phyloP scores from a whole-genome alignment of 257 asterid species.

The Primulina tabacum region DNA sequence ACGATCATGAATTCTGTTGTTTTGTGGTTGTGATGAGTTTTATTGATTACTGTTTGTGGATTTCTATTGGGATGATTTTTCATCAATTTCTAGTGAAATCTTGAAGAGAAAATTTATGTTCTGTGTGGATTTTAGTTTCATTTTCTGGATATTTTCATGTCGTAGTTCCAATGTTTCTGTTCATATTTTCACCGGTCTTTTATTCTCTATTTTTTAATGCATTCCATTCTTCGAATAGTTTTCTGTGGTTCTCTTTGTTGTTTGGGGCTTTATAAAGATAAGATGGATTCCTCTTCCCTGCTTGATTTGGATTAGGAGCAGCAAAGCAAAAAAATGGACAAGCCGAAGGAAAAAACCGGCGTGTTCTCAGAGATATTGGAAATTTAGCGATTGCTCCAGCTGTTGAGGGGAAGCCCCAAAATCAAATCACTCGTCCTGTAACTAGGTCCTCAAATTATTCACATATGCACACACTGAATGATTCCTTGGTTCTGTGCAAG shows the following conservation, averaged over 20 bases:
- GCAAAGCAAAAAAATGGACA: slow-evolving; percentile 48
- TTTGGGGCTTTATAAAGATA: neutral
- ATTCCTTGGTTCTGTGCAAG: neutral
- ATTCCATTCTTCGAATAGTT: no score
- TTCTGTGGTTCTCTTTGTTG: neutral
- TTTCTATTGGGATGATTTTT: no score
- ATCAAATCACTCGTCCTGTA: slow-evolving; percentile 38
- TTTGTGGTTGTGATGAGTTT: no score
- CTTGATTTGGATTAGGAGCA: slow-evolving; percentile 24
- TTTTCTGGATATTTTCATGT: no score
- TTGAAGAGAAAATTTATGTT: neutral
- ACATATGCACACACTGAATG: no score
- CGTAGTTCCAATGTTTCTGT: no score
- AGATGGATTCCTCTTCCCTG: neutral
- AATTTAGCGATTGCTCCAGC: slow-evolving; percentile 45
- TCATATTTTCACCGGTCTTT: no score
- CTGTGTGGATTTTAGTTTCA: no score
- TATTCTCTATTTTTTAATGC: no score
- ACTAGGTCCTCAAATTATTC: slow-evolving; percentile 30
- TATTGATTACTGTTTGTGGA: neutral
- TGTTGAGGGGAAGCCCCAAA: slow-evolving; percentile 41
- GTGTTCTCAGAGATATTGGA: slow-evolving; percentile 73
- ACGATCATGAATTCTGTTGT: neutral
- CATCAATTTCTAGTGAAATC: neutral
- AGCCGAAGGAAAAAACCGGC: slow-evolving; percentile 50